Percentiles rank a stretch among this genome's conserved stretches.
phyloP scores from a whole-genome alignment of 441 rosid genomes.

The Populus hybrid region DNA sequence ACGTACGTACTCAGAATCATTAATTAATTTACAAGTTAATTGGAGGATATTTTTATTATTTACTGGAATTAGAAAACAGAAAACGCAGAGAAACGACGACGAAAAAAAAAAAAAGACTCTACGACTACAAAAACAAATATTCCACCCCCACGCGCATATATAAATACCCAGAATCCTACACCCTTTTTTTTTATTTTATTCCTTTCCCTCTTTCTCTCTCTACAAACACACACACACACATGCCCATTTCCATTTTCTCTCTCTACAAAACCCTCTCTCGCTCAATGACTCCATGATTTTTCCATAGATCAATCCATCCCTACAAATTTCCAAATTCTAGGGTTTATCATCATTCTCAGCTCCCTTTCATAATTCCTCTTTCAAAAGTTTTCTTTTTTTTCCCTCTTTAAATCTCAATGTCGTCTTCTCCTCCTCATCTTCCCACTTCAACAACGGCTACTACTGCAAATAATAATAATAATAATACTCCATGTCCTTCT shows the following conservation, averaged over 20 bases:
- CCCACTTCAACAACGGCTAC: constrained; percentile 1
- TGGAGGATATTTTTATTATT: too few species aligned
- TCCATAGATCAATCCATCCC: background rate
- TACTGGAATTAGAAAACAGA: too few species aligned
- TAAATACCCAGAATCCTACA: background rate
- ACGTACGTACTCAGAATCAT: too few species aligned
- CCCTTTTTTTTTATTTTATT: background rate
- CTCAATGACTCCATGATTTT: background rate
- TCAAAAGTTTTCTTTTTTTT: background rate
- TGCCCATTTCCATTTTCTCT: background rate
- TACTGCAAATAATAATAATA: background rate
- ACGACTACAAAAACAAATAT: too few species aligned
- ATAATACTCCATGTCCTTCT: background rate
- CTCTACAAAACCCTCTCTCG: background rate
- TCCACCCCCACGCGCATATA: background rate
- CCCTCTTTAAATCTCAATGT: background rate
- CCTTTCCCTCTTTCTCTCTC: background rate
- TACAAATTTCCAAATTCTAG: background rate
- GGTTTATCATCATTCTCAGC: background rate
- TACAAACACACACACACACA: background rate
- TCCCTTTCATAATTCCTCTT: background rate
- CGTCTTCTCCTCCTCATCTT: constrained; percentile 5
- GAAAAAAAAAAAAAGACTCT: too few species aligned
- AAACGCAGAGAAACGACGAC: too few species aligned
- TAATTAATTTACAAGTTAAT: too few species aligned